phyloP scores from a whole-genome alignment of 2,329 filamentous ascomycete genomes.

The Helicocarpus griseus region DNA sequence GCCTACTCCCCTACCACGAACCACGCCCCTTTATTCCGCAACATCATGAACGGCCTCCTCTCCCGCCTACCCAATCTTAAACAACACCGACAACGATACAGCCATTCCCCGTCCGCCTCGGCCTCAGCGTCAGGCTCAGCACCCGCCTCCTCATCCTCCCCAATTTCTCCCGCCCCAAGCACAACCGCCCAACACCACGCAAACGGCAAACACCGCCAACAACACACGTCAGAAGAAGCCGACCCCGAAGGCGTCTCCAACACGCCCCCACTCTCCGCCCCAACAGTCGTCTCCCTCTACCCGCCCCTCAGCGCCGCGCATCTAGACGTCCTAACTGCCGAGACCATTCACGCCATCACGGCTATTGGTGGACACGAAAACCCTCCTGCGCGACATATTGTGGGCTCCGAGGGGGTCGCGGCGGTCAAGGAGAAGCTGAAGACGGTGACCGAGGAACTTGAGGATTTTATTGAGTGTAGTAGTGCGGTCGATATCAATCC shows the following conservation, averaged over 20 bases:
- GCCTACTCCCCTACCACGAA: conserved; percentile 60
- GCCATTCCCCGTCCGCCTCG: conserved; percentile 14
- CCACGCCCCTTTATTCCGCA: conserved; percentile 68
- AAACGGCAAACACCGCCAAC: not conserved
- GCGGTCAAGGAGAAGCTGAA: conserved; percentile 94
- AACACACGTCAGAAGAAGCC: conserved; percentile 2
- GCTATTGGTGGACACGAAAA: conserved; percentile 95
- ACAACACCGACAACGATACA: conserved; percentile 30
- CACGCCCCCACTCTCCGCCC: conserved; percentile 26
- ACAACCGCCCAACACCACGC: not conserved
- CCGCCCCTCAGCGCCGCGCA: conserved; percentile 60
- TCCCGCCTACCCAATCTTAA: conserved; percentile 61
- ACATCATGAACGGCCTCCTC: conserved; percentile 71
- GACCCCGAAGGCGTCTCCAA: not conserved
- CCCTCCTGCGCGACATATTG: conserved; percentile 86
- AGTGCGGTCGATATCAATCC: conserved; percentile 58
- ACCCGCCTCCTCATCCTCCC: conserved; percentile 2
- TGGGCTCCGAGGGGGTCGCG: conserved; percentile 76
- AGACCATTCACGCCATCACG: conserved; percentile 83
- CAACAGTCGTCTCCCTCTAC: conserved; percentile 56
- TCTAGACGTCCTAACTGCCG: conserved; percentile 65
- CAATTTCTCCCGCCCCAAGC: too few relatives aligned
- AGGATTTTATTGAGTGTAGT: conserved; percentile 90
- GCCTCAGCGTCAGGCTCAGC: conserved; percentile 6
- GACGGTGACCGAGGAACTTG: conserved; percentile 89